A percentile compares a stretch with the other conserved stretches of the same genome.
phyloP scores from a whole-genome alignment of 2,329 filamentous ascomycete species.

The Colletotrichum sansevieriae region DNA sequence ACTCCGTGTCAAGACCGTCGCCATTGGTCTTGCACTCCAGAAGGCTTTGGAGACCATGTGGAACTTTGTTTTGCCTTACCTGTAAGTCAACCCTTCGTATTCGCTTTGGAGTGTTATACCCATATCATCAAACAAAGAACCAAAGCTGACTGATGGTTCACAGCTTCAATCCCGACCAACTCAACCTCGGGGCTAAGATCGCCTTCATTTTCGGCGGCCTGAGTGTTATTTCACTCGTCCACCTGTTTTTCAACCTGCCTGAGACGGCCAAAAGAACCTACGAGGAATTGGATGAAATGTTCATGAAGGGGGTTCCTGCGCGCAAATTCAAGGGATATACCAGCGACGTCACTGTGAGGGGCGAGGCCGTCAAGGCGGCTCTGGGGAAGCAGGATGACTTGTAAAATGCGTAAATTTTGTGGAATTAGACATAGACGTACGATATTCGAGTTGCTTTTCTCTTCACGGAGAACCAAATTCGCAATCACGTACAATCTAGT shows the following conservation, averaged over 20 bases:
- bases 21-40: conserved; percentile 53
- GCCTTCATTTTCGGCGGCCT: conserved; percentile 56
- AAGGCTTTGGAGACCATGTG: conserved; percentile 44
- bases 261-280: conserved; percentile 47
- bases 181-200: conserved; percentile 55
- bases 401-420: background rate
- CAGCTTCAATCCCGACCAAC: conserved; percentile 44
- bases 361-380: conserved; percentile 23
- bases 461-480: background rate
- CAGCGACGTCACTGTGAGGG: conserved; percentile 35
- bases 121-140: no score
- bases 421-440: background rate
- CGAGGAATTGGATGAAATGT: conserved; percentile 48
- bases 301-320: conserved; percentile 45
- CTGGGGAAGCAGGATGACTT: conserved; percentile 26
- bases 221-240: conserved; percentile 49
- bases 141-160: no score
- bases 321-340: conserved; percentile 46
- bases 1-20: conserved; percentile 56
- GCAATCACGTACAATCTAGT: no score
- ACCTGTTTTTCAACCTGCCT: conserved; percentile 54
- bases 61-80: conserved; percentile 43
- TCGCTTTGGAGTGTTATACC: no score
- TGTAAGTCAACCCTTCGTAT: conserved; percentile 5
- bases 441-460: background rate